Base-by-base conservation (phyloP, 768 basidiomycete species). In the Hericium rajendrae region DNA sequence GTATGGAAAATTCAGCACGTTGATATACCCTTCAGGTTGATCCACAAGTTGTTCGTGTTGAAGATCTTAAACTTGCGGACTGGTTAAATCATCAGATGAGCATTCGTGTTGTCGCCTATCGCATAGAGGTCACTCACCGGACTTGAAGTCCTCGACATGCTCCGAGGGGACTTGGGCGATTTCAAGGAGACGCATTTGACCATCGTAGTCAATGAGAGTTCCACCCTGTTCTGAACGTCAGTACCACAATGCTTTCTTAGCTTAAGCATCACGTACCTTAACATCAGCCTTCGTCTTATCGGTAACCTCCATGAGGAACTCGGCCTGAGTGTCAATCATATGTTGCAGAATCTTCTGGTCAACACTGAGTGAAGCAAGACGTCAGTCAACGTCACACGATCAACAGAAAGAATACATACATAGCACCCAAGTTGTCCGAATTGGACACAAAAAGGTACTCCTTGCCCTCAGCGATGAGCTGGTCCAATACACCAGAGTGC, bases 391-490 rank as follows among this genome's bases (percentile, higher is more conserved):
- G 3, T 41, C n/a, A 41, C 15, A 39, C 37, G 38, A 51, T 38
- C 48, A 13, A 52, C 26, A 16, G 20, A 22, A 16, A 54, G 48
- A 55, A n/a, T 15, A 74, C 83, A 64, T 72, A 88, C 85, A 87
- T 85, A 61, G 93, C 94, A 69, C 94, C 94, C 68, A 97, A 72
- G 72, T 97, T 97, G 73, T 97, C 94, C 50, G 93, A 93, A 79
- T 97, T 97, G 72, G 93, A 95, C 55, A 94, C 91, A 69, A 97
- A 97, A 65, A 97, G 82, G 74, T 95, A 97, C 74, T 97, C 92
- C 71, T 95, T 97, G 72, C 94, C 94, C 62, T 91, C 88, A 11
- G 86, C 76, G 56, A 97, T 74, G 46, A 97, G 81, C 73, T 91
- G 86, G 68, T 95, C 91, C 61, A 98, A 79, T 53, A 94, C 84